Conservation (phyloP, 2,329 filamentous ascomycete species). For the Talaromyces sp. region DNA sequence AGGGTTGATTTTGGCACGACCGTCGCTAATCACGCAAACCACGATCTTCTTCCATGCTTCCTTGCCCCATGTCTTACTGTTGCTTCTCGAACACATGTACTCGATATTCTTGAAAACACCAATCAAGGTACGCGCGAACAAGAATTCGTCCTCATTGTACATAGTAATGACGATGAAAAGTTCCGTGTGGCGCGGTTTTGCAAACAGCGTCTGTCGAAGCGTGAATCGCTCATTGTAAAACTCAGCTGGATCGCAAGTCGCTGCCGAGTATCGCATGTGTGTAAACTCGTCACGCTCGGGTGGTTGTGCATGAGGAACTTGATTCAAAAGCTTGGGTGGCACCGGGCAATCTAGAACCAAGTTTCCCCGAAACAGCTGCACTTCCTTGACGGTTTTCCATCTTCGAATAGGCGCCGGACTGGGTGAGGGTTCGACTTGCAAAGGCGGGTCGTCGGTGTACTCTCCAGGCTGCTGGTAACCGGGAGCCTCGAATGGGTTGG, state of each 20-base stretch:
- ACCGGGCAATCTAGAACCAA: slow-evolving; percentile 95
- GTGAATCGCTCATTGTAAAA: slow-evolving; percentile 90
- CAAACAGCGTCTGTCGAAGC: slow-evolving; percentile 82
- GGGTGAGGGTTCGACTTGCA: slow-evolving; percentile 31
- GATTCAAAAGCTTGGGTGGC: slow-evolving; percentile 77
- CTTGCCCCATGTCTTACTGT: slow-evolving; percentile 96
- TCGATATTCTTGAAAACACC: slow-evolving; percentile 99
- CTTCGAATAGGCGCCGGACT: slow-evolving; percentile 64
- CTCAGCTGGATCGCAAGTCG: slow-evolving; percentile 84
- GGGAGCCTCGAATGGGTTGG: slow-evolving; percentile 58
- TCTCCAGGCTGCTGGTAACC: slow-evolving; percentile 37
- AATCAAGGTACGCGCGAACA: slow-evolving; percentile 92
- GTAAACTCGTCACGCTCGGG: slow-evolving; percentile 76
- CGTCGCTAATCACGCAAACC: slow-evolving; percentile 94
- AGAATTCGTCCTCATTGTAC: slow-evolving; percentile 98
- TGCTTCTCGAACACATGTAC: slow-evolving; percentile 89
- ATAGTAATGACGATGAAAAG: slow-evolving; percentile 95
- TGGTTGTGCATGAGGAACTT: slow-evolving; percentile 73
- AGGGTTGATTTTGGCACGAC: slow-evolving; percentile 92
- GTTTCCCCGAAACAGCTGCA: slow-evolving; percentile 94
- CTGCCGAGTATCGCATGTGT: slow-evolving; percentile 82
- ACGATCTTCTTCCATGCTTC: slow-evolving; percentile 99
- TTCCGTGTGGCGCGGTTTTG: slow-evolving; percentile 87
- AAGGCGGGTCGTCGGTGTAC: slow-evolving; percentile 35
- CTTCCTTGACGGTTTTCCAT: slow-evolving; percentile 98